Base-by-base conservation (phyloP, 73 alveolate species). In the Tetrahymena malaccensis region DNA sequence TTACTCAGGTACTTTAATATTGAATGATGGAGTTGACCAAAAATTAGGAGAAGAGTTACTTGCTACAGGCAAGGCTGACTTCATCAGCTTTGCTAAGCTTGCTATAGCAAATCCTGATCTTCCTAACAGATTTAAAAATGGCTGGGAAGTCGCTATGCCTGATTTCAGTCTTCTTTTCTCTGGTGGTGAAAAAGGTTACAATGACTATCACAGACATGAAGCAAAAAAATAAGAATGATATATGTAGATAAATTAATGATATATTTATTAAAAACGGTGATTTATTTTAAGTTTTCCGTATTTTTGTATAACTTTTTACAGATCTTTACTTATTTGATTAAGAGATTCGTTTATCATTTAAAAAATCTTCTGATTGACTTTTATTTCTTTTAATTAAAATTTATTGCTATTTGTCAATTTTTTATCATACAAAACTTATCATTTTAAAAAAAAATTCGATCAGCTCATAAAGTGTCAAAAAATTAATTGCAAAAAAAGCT, bases 161-260 rank as follows among this genome's bases (percentile, higher is more conserved):
- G 93, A 95, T 85, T 93, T 44, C 43, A 83, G 27, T 21, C 44
- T 43, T 21, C 93, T 50, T 50, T 95, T 44, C 56, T 43, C 55
- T 55, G 97, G 97, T 40, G 95, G 83, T 50, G 33, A 38, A 17
- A 40, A 85, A 43, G 97, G 97, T 34, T 95, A 95, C 94, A 95
- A 25, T 44, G 97, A 95, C 57, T 95, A 95, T 95, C 96, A 43
- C 25, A 94, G 93, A 94, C 44, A 85, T 85, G 38, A 85, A 31
- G 55, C 34, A 31, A 25, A 85, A 31, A 31, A 85, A 21, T n/a
- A n/a, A 19, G 34, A 31, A 70, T 70, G 37, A n/a, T 19, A 40
- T 40, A 40, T 40, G 9, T 40, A 40, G 15, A 70, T 22, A n/a
- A n/a, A 22, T 27, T 4, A 27, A 22, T 31, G 43, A 35, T 35